Percentiles rank a stretch among this genome's conserved stretches.
These are phyloP conservation scores for Orbilia blumenaviensis DNA, from an alignment of 2,329 filamentous ascomycete species.

Conservation along the genomic window DNA sequence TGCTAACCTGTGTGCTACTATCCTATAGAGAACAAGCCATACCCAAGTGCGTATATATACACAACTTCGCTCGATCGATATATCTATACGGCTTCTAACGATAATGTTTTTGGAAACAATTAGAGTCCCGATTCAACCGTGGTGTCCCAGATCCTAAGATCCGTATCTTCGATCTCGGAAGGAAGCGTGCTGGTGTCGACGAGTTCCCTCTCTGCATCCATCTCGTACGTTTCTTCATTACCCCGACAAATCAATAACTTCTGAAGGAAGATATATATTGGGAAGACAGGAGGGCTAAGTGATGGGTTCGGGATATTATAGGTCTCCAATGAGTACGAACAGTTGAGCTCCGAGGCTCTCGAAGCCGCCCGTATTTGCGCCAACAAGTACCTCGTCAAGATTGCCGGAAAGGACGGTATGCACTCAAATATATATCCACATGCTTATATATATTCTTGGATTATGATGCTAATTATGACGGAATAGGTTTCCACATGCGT, in stretches of 20 bases:
- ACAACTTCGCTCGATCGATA: conserved; percentile 9
- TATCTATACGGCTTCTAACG: conserved; percentile 58
- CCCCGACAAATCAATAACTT: neutral
- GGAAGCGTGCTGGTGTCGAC: conserved; percentile 98
- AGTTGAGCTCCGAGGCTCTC: conserved; percentile 98
- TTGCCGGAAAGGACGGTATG: conserved; percentile 71
- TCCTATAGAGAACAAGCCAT: conserved; percentile 52
- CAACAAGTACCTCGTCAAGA: conserved; percentile 91
- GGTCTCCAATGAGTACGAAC: conserved; percentile 99
- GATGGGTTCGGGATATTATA: conserved; percentile 1
- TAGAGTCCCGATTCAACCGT: conserved; percentile 99
- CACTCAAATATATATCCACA: conserved; percentile 5
- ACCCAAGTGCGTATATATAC: conserved; percentile 53
- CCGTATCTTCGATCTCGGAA: conserved; percentile 98
- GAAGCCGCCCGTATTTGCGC: conserved; percentile 99
- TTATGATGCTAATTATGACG: neutral
- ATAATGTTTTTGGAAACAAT: conserved; percentile 66
- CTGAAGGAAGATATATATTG: neutral
- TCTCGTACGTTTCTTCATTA: conserved; percentile 67
- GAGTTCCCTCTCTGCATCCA: conserved; percentile 99
- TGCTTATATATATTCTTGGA: neutral
- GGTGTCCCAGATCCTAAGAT: conserved; percentile 89
- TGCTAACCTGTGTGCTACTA: conserved; percentile 24
- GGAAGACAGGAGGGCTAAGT: conserved; percentile 8
- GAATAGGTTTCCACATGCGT: conserved; percentile 73